Evolutionary conservation across 2,329 filamentous ascomycete species (phyloP), one percentile per base, ranked within the genome.

Genomic region (Rhexocercosporidium sp.): DNA sequence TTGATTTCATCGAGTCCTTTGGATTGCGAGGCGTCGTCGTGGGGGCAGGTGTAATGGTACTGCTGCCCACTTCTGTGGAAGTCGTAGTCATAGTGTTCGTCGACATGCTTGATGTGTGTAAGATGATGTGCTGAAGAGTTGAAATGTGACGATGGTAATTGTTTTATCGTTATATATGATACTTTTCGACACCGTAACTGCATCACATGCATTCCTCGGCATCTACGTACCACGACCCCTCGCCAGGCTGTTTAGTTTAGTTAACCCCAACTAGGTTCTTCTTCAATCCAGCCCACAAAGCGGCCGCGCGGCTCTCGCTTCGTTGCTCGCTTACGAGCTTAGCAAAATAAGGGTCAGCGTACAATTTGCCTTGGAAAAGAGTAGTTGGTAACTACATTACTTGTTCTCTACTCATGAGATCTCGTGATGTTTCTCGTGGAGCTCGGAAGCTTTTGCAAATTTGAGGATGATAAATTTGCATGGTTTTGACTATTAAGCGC

Each of bases 151-250:
- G 49, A 7, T 54, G 49, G 27, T n/a, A 54, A n/a, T 6, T 34
- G 27, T 31, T 54, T 1, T 34, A 54, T 34, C 8, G 4, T 54
- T 54, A 54, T 31, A 54, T 20, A n/a, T 31, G 14, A 34, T 16
- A 29, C 49, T 20, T 27, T 54, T 54, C 34, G 49, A 27, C 49
- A 11, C 27, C 46, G 16, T 14, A n/a, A 5, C 22, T 51, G 49
- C 29, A 54, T 54, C 29, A 54, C 49, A 54, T 54, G 49, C 27
- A 22, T 54, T 20, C 49, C 49, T 54, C 49, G 49, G 49, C 49
- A 54, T 9, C n/a, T 34, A 14, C 18, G 49, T 27, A 14, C 49
- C 29, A 54, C 49, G 4, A 9, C n/a, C n/a, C 49, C 49, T 54
- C 49, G 49, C 27, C 16, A 54, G 27, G 27, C 34, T 54, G 27